Percentiles rank a stretch among this genome's conserved stretches.
These are phyloP conservation scores for Pezicula rhizophila DNA, from an alignment of 2,329 filamentous ascomycete genomes.

Conservation along the genomic window DNA sequence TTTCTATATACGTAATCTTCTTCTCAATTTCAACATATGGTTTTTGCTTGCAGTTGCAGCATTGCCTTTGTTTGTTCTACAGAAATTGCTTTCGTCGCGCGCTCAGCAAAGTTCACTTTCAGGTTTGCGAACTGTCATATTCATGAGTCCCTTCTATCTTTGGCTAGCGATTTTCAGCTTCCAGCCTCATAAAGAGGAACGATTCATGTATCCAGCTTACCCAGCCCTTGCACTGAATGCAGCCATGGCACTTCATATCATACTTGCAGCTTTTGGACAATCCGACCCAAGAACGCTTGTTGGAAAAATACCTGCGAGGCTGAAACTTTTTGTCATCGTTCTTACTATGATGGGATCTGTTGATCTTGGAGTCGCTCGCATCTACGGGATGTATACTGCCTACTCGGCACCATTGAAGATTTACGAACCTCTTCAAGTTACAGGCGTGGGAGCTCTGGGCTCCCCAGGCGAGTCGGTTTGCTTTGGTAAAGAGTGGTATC, in stretches of 20 bases:
- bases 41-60: conserved; percentile 72
- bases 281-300: conserved; percentile 59
- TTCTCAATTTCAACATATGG: conserved; percentile 95
- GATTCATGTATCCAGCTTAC: conserved; percentile 97
- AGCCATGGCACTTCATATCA: conserved; percentile 74
- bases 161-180: conserved; percentile 89
- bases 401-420: conserved; percentile 76
- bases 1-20: conserved; percentile 87
- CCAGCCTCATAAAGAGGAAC: conserved; percentile 95
- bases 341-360: conserved; percentile 57
- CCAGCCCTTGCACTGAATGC: conserved; percentile 87
- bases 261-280: conserved; percentile 69
- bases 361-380: conserved; percentile 63
- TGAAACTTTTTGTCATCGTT: conserved; percentile 65
- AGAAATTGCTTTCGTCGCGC: conserved; percentile 59
- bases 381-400: conserved; percentile 69
- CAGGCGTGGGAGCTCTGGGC: conserved; percentile 44
- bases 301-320: conserved; percentile 64
- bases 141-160: conserved; percentile 83
- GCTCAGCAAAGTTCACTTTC: conserved; percentile 56
- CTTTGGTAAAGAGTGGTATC: conserved; percentile 96
- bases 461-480: conserved; percentile 67
- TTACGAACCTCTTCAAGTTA: conserved; percentile 57
- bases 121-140: conserved; percentile 68
- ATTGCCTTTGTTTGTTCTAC: conserved; percentile 68